Percentiles rank a stretch among this genome's conserved stretches.
phyloP scores from a whole-genome alignment of 495 filamentous ascomycete genomes.

The Penicillium turbatum region DNA sequence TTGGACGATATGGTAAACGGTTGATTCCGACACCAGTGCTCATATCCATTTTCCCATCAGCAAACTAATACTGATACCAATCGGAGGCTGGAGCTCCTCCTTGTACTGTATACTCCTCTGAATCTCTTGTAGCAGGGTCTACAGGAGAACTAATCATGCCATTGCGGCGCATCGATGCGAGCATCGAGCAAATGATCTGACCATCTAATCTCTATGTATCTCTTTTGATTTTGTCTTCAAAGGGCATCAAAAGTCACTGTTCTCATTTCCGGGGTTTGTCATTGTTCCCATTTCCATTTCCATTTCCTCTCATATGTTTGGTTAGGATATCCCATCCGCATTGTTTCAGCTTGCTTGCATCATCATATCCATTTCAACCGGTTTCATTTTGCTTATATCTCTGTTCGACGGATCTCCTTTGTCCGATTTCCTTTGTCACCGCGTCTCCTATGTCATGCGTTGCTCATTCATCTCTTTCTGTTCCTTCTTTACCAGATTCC shows the following conservation, averaged over 20 bases:
- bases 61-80: conserved; percentile 4
- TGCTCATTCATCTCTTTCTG: neutral
- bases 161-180: conserved; percentile 1
- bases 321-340: conserved; percentile 6
- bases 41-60: neutral
- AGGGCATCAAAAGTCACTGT: conserved; percentile 3
- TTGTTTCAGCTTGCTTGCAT: neutral
- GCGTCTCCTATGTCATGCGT: neutral
- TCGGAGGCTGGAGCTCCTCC: conserved; percentile 17
- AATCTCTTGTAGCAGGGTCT: conserved; percentile 36
- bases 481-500: neutral
- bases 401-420: neutral
- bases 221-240: neutral
- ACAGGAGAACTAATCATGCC: conserved; percentile 25
- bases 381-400: no score
- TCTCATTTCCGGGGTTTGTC: conserved; percentile 9
- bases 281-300: conserved; percentile 6
- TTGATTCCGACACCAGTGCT: conserved; percentile 10
- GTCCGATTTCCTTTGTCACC: neutral
- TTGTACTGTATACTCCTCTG: conserved; percentile 25
- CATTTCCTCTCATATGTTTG: neutral
- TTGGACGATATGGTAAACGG: conserved; percentile 48
- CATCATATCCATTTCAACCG: neutral
- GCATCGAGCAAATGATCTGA: conserved; percentile 5
- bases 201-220: conserved; percentile 5